A percentile compares a stretch with the other conserved stretches of the same genome.
phyloP scores from a whole-genome alignment of 2,329 filamentous ascomycete genomes.

The Ampelomyces quisqualis region DNA sequence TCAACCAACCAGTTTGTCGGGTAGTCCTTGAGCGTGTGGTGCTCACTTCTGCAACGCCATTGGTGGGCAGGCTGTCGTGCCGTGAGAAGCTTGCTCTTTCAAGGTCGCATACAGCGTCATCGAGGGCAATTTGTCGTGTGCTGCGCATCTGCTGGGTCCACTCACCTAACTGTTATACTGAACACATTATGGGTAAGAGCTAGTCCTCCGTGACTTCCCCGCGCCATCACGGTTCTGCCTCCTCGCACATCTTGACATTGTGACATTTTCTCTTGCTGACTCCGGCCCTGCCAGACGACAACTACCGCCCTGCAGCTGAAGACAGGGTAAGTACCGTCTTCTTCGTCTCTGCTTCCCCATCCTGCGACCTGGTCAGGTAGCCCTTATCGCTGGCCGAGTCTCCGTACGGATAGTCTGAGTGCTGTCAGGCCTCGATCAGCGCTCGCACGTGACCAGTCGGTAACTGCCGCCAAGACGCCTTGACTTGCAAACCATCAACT shows the following conservation, averaged over 20 bases:
- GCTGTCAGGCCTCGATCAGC: neutral
- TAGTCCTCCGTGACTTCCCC: slow-evolving; percentile 20
- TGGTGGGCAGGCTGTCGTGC: slow-evolving; percentile 27
- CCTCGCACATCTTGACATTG: slow-evolving; percentile 17
- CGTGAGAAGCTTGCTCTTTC: slow-evolving; percentile 33
- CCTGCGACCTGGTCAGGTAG: neutral
- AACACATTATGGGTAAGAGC: slow-evolving; percentile 36
- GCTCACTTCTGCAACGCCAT: slow-evolving; percentile 25
- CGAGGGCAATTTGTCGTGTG: slow-evolving; percentile 29
- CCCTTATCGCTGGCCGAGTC: too few relatives aligned
- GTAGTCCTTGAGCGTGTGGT: slow-evolving; percentile 26
- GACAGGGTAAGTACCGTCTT: slow-evolving; percentile 23
- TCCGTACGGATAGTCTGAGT: too few relatives aligned
- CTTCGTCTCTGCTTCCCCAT: slow-evolving; percentile 7
- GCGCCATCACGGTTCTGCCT: slow-evolving; percentile 28
- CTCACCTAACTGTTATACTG: slow-evolving; percentile 34
- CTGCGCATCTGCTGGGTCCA: slow-evolving; percentile 33
- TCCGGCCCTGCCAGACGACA: slow-evolving; percentile 23
- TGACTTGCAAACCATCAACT: slow-evolving; percentile 6
- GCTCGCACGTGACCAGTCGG: slow-evolving; percentile 18
- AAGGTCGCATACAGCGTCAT: slow-evolving; percentile 34
- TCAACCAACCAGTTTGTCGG: slow-evolving; percentile 24
- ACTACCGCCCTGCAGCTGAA: slow-evolving; percentile 27
- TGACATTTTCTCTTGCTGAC: slow-evolving; percentile 24
- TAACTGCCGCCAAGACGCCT: slow-evolving; percentile 21